Base-by-base conservation (phyloP, 768 basidiomycete genomes). In the Mycena venus region DNA sequence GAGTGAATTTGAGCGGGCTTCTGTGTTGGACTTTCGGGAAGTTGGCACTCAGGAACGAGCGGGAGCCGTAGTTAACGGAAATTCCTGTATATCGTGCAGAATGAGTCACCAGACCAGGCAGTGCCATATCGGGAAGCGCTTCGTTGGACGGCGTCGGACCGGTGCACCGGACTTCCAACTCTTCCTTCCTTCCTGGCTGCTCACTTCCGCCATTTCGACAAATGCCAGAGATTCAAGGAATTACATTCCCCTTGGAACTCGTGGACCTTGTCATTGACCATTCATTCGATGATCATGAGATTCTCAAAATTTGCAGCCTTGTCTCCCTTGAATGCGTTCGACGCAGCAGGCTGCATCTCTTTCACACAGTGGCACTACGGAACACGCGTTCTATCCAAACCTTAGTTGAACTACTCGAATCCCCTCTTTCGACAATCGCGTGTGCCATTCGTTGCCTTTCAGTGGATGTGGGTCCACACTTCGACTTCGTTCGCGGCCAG, bases 1-100 rank as follows among this genome's bases (percentile, higher is more conserved):
- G 56, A 61, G 68, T 23, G 60, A 70, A 36, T 53, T 70, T 21
- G 60, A 70, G 49, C 69, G 69, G 3, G 38, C 38, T 6, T 64
- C 58, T 11, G 58, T 60, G 12, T 36, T 38, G 34, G 58, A 59
- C 15, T 59, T 59, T 11, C 58, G 58, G 34, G 58, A 36, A 34
- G 15, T 23, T n/a, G n/a, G n/a, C n/a, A n/a, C n/a, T n/a, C n/a
- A n/a, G n/a, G n/a, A n/a, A n/a, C n/a, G 47, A 10, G 8, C 47
- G n/a, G 47, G 23, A 49, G 9, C 10, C 23, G n/a, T 49, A 49
- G 6, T n/a, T n/a, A n/a, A n/a, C n/a, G n/a, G n/a, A n/a, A n/a
- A n/a, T n/a, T n/a, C n/a, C n/a, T n/a, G n/a, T n/a, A n/a, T n/a
- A n/a, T n/a, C n/a, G n/a, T n/a, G n/a, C n/a, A n/a, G n/a, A n/a